Percentiles rank a stretch among this genome's conserved stretches.
Conservation (phyloP, 2,329 filamentous ascomycete genomes). For the Rasamsonia emersonii region DNA sequence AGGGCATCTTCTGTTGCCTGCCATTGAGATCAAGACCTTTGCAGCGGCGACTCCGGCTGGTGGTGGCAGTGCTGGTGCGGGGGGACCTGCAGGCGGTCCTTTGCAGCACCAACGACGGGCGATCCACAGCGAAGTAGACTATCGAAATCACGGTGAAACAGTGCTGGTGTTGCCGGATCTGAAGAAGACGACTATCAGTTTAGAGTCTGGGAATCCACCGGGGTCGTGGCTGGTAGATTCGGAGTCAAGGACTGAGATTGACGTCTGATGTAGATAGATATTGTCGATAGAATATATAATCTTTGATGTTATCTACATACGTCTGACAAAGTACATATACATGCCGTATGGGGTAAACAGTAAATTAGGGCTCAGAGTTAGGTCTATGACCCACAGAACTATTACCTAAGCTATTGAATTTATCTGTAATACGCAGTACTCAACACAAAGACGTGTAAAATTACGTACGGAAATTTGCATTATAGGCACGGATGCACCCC, state of each 20-base stretch:
- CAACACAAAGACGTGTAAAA: no score
- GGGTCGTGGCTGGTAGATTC: slow-evolving; percentile 8
- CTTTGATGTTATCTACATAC: no score
- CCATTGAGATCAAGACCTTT: slow-evolving; percentile 64
- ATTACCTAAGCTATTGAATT: no score
- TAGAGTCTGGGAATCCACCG: slow-evolving; percentile 8
- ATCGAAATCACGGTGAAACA: slow-evolving; percentile 66
- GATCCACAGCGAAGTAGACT: slow-evolving; percentile 67
- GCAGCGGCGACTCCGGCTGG: slow-evolving; percentile 14
- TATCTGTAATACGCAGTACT: no score
- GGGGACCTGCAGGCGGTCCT: slow-evolving; percentile 8
- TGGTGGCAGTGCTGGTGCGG: slow-evolving; percentile 8
- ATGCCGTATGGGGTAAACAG: no score
- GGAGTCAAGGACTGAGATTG: slow-evolving; percentile 4
- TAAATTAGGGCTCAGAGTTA: no score
- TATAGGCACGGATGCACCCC: no score
- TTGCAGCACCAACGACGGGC: slow-evolving; percentile 20
- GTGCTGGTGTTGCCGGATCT: slow-evolving; percentile 66
- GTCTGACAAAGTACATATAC: no score
- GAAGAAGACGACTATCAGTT: slow-evolving; percentile 59
- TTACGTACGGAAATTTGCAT: no score
- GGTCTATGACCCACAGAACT: no score
- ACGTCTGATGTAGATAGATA: slow-evolving; percentile 1
- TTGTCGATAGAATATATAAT: no score
- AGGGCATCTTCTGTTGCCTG: slow-evolving; percentile 69